Evolutionary conservation across 192 early-diverging fungal species (phyloP).

Genomic region (Cetraspora pellucida): DNA sequence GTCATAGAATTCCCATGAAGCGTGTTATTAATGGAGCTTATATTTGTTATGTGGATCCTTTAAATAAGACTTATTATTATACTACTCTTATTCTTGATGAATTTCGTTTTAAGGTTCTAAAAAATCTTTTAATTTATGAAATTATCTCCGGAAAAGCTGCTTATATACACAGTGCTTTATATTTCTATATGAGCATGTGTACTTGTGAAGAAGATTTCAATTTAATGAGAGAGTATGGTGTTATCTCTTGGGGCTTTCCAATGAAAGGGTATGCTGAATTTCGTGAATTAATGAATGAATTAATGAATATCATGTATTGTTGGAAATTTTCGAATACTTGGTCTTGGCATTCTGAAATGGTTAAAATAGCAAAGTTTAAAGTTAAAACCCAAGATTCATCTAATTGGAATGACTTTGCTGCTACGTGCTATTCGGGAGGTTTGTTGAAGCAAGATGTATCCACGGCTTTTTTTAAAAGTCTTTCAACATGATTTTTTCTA

Average conservation of each 20-base stretch:
- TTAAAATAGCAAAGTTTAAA: conserved; percentile 12
- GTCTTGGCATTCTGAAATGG: conserved; percentile 23
- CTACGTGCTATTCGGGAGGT: not conserved
- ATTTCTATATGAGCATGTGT: conserved; percentile 15
- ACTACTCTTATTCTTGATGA: conserved; percentile 9
- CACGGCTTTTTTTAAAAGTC: too few species aligned
- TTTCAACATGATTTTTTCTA: too few species aligned
- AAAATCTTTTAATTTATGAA: conserved; percentile 18
- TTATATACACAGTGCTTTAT: conserved; percentile 15
- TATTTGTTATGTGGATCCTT: conserved; percentile 6
- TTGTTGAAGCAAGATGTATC: not conserved
- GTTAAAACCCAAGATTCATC: not conserved
- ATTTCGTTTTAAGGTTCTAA: conserved; percentile 12
- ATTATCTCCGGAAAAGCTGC: conserved; percentile 17
- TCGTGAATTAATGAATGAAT: conserved; percentile 15
- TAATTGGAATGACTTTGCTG: conserved; percentile 5
- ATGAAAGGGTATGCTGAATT: conserved; percentile 11
- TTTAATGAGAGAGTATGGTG: conserved; percentile 13
- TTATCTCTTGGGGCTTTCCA: conserved; percentile 22
- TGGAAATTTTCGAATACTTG: conserved; percentile 27
- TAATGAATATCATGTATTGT: conserved; percentile 21
- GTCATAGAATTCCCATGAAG: conserved; percentile 19
- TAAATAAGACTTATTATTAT: conserved; percentile 18
- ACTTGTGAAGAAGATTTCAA: conserved; percentile 27
- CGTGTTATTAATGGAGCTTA: conserved; percentile 20